Evolutionary conservation across 805 yeast species (phyloP).

Genomic region (Schwanniomyces sp.): DNA sequence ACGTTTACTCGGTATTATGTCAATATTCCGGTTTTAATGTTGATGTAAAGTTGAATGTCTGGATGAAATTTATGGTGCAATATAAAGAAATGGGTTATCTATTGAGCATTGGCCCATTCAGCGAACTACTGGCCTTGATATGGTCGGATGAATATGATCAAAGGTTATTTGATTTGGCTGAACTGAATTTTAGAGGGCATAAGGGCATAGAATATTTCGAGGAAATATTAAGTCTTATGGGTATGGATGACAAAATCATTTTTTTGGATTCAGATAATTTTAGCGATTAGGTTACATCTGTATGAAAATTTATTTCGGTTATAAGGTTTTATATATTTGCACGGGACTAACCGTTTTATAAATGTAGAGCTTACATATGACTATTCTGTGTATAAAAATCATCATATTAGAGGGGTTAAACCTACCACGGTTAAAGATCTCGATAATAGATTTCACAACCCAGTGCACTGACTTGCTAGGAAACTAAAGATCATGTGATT

Average conservation of each 20-base stretch:
- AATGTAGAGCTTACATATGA: too few species aligned
- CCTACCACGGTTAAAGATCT: not conserved
- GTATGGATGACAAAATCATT: not conserved
- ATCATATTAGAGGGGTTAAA: too few species aligned
- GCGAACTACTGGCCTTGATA: not conserved
- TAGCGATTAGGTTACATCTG: not conserved
- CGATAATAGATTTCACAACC: not conserved
- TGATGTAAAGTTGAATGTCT: not conserved
- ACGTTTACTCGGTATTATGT: not conserved
- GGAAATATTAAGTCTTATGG: not conserved
- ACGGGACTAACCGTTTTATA: too few species aligned
- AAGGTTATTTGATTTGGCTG: not conserved
- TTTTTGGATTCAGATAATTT: not conserved
- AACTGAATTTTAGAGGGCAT: not conserved
- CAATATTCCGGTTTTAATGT: not conserved
- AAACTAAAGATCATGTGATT: not conserved
- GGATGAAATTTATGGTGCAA: not conserved
- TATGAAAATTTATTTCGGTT: not conserved
- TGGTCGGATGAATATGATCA: slow-evolving; percentile 2
- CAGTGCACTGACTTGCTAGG: too few species aligned
- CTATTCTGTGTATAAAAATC: too few species aligned
- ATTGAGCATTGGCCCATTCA: not conserved
- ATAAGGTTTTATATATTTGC: too few species aligned
- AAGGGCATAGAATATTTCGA: not conserved
- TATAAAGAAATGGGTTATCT: not conserved